Evolutionary conservation across 2,329 filamentous ascomycete species (phyloP), one percentile per base, ranked within the genome.

Genomic region (Aspergillus sp.): DNA sequence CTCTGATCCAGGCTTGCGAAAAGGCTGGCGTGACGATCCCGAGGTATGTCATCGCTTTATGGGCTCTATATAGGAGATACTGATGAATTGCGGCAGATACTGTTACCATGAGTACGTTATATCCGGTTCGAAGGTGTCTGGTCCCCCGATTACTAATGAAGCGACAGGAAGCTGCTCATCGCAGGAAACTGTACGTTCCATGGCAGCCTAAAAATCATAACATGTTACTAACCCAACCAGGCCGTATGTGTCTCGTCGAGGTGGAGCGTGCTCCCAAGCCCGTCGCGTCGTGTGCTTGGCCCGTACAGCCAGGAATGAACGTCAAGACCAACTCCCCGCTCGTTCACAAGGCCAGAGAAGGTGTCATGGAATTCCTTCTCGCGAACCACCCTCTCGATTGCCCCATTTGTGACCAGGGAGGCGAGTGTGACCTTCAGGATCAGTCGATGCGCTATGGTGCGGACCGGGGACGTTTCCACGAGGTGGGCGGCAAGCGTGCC

Each of bases 381-480:
- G 91, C 93, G 65, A 97, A 97, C 75, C 92, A 97, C 73, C 92
- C 92, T 45, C 83, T 96, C 61, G 92, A 97, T 77, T 96, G 93
- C 79, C 91, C 92, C 45, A 90, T 99, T 71, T 99, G 94, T 79
- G 94, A 99, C 76, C 94, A 99, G 76, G 94, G 94, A 79, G 94
- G 94, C 71, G 94, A 99, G 76, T 99, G 94, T 76, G 94, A 99
- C 80, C 85, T 99, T 56, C 94, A 99, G 77, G 94, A 99, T 74
- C 94, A 99, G 81, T 97, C 93, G 51, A 97, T 99, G 93, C 85
- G 94, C 75, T 99, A 99, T 72, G 94, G 94, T 67, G 89, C 88
- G 59, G 94, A 99, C 76, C 85, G 94, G 71, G 94, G 94, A 57
- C 88, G 94, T 65, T 99, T 99, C 79, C 94, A 99, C 78, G 94